A percentile compares a stretch with the other conserved stretches of the same genome.
These are phyloP conservation scores for Aspergillus sp. DNA, from an alignment of 2,329 filamentous ascomycete species.

Conservation along the genomic window DNA sequence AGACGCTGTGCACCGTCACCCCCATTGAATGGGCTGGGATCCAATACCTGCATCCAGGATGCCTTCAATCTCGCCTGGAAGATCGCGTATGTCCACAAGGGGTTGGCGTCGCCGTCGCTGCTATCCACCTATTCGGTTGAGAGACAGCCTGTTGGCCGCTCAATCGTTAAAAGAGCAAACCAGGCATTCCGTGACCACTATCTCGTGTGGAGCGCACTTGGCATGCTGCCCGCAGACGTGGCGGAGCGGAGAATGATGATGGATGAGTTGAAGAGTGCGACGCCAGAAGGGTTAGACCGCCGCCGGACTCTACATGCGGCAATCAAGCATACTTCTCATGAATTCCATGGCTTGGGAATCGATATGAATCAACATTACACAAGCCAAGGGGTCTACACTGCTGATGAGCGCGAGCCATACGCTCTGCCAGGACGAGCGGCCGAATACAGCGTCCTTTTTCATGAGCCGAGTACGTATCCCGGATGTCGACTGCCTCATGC, in stretches of 20 bases:
- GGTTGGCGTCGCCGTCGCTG: slow-evolving; percentile 27
- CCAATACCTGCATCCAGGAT: slow-evolving; percentile 59
- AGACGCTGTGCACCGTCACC: slow-evolving; percentile 59
- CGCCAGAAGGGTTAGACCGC: neutral
- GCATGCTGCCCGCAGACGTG: slow-evolving; percentile 39
- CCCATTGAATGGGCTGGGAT: slow-evolving; percentile 58
- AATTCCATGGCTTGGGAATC: slow-evolving; percentile 56
- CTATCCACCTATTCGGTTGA: slow-evolving; percentile 47
- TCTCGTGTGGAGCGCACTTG: slow-evolving; percentile 47
- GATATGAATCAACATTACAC: slow-evolving; percentile 60
- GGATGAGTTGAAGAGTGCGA: neutral
- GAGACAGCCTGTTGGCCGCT: slow-evolving; percentile 49
- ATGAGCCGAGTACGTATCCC: slow-evolving; percentile 54
- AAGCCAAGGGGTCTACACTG: slow-evolving; percentile 44
- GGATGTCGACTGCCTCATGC: slow-evolving; percentile 61
- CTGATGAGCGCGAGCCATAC: slow-evolving; percentile 39
- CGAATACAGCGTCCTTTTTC: slow-evolving; percentile 43
- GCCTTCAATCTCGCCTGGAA: slow-evolving; percentile 59
- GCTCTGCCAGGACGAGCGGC: slow-evolving; percentile 19
- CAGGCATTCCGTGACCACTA: slow-evolving; percentile 54
- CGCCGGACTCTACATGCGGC: neutral
- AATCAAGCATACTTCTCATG: slow-evolving; percentile 46
- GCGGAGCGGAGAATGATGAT: neutral
- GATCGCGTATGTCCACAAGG: slow-evolving; percentile 43
- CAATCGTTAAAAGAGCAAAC: slow-evolving; percentile 56